These are phyloP conservation scores for Rasamsonia emersonii DNA, from an alignment of 2,329 filamentous ascomycete species.

Conservation along the genomic window DNA sequence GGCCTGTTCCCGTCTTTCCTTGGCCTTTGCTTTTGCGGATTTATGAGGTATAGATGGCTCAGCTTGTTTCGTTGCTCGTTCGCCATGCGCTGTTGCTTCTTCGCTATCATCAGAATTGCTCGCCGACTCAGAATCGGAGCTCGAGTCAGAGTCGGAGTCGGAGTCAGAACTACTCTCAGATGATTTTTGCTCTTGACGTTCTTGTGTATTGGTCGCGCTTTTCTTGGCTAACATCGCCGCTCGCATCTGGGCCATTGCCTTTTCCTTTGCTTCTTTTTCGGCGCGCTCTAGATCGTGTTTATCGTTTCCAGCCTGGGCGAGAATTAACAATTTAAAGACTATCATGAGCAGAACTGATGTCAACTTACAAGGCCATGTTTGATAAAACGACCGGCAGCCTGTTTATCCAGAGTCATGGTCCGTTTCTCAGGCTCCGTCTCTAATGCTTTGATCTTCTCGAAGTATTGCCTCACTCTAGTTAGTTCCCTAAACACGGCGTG, in stretches of 20 bases:
- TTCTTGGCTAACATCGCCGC: conserved; percentile 37
- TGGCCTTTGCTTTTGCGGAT: no score
- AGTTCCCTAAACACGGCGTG: conserved; percentile 83
- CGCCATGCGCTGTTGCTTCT: no score
- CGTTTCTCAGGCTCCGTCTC: conserved; percentile 56
- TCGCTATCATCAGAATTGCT: no score
- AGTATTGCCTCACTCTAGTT: conserved; percentile 79
- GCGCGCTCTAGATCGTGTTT: conserved; percentile 44
- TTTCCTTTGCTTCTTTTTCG: conserved; percentile 43
- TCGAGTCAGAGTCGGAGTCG: conserved; percentile 12
- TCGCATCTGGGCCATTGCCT: conserved; percentile 41
- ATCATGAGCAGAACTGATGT: background rate
- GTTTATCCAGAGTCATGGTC: conserved; percentile 58
- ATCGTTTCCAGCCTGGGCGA: conserved; percentile 38
- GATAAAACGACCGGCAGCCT: conserved; percentile 72
- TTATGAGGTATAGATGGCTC: no score
- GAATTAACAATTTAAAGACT: conserved; percentile 5
- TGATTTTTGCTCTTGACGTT: conserved; percentile 1
- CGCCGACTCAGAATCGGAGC: conserved; percentile 8
- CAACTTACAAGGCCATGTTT: conserved; percentile 63
- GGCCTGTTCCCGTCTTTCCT: no score
- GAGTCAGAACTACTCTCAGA: conserved; percentile 8
- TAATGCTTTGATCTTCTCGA: conserved; percentile 75
- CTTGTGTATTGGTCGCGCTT: no score
- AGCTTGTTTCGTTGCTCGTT: no score